Base-by-base conservation (phyloP, 1,139 yeast species). In the Chernovozyma sophiae-reginae region DNA sequence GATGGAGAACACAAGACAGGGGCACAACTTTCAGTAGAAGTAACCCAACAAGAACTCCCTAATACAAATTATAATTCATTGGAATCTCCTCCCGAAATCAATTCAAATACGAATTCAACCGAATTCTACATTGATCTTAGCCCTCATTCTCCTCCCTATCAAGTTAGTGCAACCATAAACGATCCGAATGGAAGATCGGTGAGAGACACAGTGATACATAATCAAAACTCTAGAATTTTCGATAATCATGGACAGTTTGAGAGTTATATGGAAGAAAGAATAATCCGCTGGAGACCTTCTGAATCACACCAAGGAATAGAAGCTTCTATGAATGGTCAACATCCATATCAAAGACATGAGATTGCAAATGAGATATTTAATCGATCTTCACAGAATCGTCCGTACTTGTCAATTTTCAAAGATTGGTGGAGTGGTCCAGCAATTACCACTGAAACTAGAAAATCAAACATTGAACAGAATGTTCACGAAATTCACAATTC, bases 241-340 rank as follows among this genome's bases (percentile, higher is more conserved):
- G 29, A 12, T 6, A 8, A 12, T 8, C 30, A 24, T 33, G 30
- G 18, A 11, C 15, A 13, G 4, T 56, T 74, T 20, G 56, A 61
- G 23, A 66, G 64, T 11, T 60, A 57, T 33, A 68, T 77, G 74
- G 83, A 78, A 45, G 76, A 73, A 15, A 56, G 75, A 31, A 48
- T 78, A 35, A 53, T 72, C 1, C 56, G 80, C 32, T 79, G 80
- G 76, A 62, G 73, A 38, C 77, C 81, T 2, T 61, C 70, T 4
- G 64, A 60, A 7, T 68, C 78, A 0, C 72, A 72, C 29, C 65
- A 61, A 32, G 64, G 58, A 33, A 53, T 58, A 19, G 69, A 62
- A 13, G 55, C 50, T 7, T 47, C 63, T 0, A 43, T 72, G 31
- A 49, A 51, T 27, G 77, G 73, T 0, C 47, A 39, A 3, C 79